Base-by-base conservation (phyloP, 2,329 filamentous ascomycete species). In the Calonectria pseudoturangicola region DNA sequence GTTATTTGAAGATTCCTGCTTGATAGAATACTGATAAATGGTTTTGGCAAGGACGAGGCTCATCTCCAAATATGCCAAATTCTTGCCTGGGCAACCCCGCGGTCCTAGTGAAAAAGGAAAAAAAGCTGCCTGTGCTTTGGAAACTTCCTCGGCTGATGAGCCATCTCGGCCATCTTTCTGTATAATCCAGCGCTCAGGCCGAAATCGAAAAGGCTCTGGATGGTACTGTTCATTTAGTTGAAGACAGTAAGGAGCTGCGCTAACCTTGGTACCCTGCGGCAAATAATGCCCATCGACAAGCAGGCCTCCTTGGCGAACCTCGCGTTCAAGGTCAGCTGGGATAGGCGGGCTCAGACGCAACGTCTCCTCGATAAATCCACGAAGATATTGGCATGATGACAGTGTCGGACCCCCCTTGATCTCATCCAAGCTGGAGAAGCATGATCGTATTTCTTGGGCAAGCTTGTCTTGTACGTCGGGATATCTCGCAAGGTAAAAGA, bases 361-460 rank as follows among this genome's bases (percentile, higher is more conserved):
- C 0, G 68, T 73, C 33, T 81, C 80, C 2, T 80, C 66, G 15
- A 81, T 77, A 1, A 77, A 75, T 0, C 80, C 79, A 2, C 73
- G 72, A 12, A 81, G 74, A 15, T 81, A 81, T n/a, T 64, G 68
- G 58, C 79, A 77, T 3, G 72, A 75, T 25, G 70, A 33, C 13
- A 76, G 71, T 21, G 30, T 12, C 2, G 70, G 25, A 0, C 69
- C 75, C n/a, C 30, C 47, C 21, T 60, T 74, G 54, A 76, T 76
- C 2, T 72, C 54, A 25, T 76, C 67, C 10, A 28, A 4, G 13
- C 33, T 63, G 13, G 75, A 45, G 21, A 78, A 78, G 1, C 60
- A 36, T 25, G 48, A 60, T 12, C 27, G 58, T 9, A 78, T 28
- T 39, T 78, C 76, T 13, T 45, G 21, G 16, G 70, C 58, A 6